Evolutionary conservation across 371 early-diverging fungal genomes (phyloP), one percentile per base, ranked within the genome.

Genomic region (Circinella umbellata): DNA sequence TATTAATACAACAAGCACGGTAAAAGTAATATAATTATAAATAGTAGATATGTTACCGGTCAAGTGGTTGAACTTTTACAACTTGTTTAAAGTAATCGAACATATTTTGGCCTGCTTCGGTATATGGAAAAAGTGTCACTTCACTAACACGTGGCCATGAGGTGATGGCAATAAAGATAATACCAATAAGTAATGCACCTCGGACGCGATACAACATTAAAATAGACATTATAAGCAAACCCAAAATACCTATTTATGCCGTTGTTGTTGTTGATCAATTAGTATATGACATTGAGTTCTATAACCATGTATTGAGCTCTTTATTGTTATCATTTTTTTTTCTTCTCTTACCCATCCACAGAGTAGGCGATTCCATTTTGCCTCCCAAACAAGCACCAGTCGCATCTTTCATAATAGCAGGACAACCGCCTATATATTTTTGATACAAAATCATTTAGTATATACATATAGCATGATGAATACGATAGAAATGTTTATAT

Each of bases 41-140:
- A 27, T 27, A 15, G 46, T n/a, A 60, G n/a, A n/a, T 13, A 4
- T 17, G 60, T 48, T 72, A 72, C 73, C 57, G 69, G 4, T 85
- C 69, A 75, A 92, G 86, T 20, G 83, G 77, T 37, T 90, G 92
- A 65, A 91, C 82, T 34, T 81, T 83, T 35, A 89, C 93, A 11
- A 92, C 91, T 46, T 88, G 85, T 71, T 88, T 92, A 75, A 93
- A 94, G 73, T 84, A 91, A 55, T 86, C 79, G 71, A 91, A 94
- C 66, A 87, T 80, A 15, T 73, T 78, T 73, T 91, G 79, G 65
- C 93, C 93, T 10, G 76, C 67, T 4, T 77, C 66, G 6, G 91
- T 91, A 71, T 91, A 71, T 6, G 93, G 92, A 75, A 94, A 92
- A 68, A 91, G 92, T 47, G 93, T 93, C 66, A 93, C 86, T 4